Conservation (phyloP, 441 rosid species). For the Croton setiger region DNA sequence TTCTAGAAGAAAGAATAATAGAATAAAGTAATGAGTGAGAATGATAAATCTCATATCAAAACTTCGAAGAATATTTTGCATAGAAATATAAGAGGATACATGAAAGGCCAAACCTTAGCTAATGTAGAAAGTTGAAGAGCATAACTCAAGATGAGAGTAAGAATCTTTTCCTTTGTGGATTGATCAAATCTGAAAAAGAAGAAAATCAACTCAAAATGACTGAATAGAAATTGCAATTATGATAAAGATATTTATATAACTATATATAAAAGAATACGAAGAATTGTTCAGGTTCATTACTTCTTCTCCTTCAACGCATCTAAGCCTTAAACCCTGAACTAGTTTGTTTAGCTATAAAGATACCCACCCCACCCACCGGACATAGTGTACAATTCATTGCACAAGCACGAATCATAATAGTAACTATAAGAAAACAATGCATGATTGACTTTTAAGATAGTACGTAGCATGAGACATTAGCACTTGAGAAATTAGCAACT, state of each 20-base stretch:
- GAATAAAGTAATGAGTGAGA: conserved; percentile 4
- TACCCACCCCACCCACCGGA: not conserved
- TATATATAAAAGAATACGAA: not conserved
- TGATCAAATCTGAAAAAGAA: conserved; percentile 65
- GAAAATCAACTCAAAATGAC: not conserved
- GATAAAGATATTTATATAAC: not conserved
- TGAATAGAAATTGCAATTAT: not conserved
- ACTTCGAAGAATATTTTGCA: not conserved
- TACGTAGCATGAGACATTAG: not conserved
- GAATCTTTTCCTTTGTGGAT: conserved; percentile 63
- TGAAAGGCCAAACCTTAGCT: conserved; percentile 64
- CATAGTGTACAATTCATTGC: not conserved
- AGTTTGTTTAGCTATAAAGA: not conserved
- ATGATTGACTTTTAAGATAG: not conserved
- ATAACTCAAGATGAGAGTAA: conserved; percentile 55
- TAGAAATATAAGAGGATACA: not conserved
- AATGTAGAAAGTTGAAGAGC: conserved; percentile 56
- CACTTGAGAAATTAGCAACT: not conserved
- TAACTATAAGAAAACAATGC: not conserved
- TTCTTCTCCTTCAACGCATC: not conserved
- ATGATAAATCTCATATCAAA: not conserved
- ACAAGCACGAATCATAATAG: too few relatives aligned
- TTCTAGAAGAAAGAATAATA: not conserved
- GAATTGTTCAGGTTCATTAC: not conserved
- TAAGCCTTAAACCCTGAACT: not conserved